Conservation (phyloP, 2,329 filamentous ascomycete species). For the Aureobasidium mangrovei region DNA sequence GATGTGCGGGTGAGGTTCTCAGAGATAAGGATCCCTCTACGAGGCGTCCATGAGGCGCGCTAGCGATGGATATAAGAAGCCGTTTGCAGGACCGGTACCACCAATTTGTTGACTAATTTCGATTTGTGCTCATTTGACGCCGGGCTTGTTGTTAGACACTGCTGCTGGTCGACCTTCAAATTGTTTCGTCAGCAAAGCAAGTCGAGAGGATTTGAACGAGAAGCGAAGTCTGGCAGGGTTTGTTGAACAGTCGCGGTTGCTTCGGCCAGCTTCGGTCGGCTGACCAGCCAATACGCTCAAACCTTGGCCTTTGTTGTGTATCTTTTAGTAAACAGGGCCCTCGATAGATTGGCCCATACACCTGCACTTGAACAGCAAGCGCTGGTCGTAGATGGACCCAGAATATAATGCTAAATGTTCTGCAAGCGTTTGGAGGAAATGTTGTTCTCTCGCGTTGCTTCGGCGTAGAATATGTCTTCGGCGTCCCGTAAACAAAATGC, state of each 20-base stretch:
- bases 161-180: background rate
- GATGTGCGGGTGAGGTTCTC: background rate
- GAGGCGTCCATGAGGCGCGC: slow-evolving; percentile 5
- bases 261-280: too few species aligned
- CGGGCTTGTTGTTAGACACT: background rate
- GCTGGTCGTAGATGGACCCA: too few species aligned
- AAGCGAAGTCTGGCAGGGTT: background rate
- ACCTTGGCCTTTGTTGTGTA: too few species aligned
- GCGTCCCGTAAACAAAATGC: too few species aligned
- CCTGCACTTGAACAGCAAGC: too few species aligned
- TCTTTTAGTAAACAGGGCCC: too few species aligned
- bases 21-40: slow-evolving; percentile 12
- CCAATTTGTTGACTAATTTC: slow-evolving; percentile 10
- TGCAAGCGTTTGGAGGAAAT: too few species aligned
- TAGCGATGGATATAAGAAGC: slow-evolving; percentile 3
- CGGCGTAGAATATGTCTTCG: too few species aligned
- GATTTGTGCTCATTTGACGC: background rate
- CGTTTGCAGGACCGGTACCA: slow-evolving; percentile 1
- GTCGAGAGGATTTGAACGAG: background rate
- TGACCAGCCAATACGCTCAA: too few species aligned
- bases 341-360: too few species aligned
- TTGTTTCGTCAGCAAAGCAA: slow-evolving; percentile 4
- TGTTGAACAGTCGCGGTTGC: background rate
- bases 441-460: too few species aligned
- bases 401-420: too few species aligned